Base-by-base conservation (phyloP, 768 basidiomycete genomes). In the Coprinellus aureogranulatus region DNA sequence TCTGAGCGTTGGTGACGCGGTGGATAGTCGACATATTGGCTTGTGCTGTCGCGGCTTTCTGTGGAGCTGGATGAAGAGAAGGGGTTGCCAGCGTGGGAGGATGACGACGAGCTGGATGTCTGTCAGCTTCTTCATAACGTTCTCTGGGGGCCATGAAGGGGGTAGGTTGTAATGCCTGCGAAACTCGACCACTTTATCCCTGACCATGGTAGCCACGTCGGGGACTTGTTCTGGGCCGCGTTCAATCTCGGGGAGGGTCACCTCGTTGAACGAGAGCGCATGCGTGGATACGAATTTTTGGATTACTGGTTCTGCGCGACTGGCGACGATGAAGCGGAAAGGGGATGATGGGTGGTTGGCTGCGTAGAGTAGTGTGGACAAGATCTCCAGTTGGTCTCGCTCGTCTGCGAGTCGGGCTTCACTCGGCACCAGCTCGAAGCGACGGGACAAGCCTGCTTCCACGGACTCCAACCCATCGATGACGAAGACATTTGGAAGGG, bases 381-480 rank as follows among this genome's bases (percentile, higher is more conserved):
- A 39, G 16, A 62, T 57, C 20, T 57, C 27, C 5, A 18, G 18
- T 20, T 44, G 53, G 50, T 49, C 27, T 14, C n/a, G 31, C 23
- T 57, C 55, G 12, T 46, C 39, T n/a, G 12, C 9, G n/a, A 26
- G 11, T 16, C 20, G 27, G 9, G 2, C 30, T 8, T 20, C 34
- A 22, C 20, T 2, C 8, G 50, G 18, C 3, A 18, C n/a, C 5
- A 11, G 30, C 26, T 12, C 41, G 20, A n/a, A n/a, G 4, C 20
- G 8, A 8, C 16, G 41, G 20, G 41, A 22, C 6, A 5, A 8
- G 5, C 8, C 41, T n/a, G 8, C 61, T 10, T 49, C 10, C 42
- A 58, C 59, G 20, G 56, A 58, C 34, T 62, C 58, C 4, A 62
- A 25, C 16, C 61, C 61, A 31, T 62, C 61, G 23, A 59, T 57